phyloP scores from a whole-genome alignment of 768 basidiomycete genomes.

The Pisolithus marmoratus region DNA sequence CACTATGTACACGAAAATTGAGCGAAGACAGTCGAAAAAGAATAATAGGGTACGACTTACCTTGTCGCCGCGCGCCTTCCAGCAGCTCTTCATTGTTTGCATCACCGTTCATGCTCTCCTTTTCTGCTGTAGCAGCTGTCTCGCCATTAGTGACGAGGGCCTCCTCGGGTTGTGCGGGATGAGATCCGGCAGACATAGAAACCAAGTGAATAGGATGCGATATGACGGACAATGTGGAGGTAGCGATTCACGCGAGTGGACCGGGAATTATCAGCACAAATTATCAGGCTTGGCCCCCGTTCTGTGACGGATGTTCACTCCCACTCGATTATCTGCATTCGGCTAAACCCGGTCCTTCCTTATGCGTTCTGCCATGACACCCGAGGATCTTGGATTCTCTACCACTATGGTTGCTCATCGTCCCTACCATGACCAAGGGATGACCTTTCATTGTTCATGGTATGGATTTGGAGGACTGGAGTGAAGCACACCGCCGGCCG shows the following conservation, averaged over 20 bases:
- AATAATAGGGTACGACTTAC: conserved; percentile 28
- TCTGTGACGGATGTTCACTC: too few relatives aligned
- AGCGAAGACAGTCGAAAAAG: background rate
- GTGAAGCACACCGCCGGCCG: too few relatives aligned
- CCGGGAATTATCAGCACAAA: too few relatives aligned
- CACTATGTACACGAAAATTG: conserved; percentile 45
- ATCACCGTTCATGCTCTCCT: conserved; percentile 18
- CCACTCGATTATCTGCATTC: too few relatives aligned
- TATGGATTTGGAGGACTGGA: too few relatives aligned
- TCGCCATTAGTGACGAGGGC: conserved; percentile 3
- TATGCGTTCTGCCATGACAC: too few relatives aligned
- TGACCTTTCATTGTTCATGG: too few relatives aligned
- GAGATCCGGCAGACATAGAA: conserved; percentile 19
- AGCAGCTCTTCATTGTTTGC: conserved; percentile 38
- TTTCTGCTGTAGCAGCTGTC: conserved; percentile 6
- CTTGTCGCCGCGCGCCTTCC: conserved; percentile 49
- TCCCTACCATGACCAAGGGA: too few relatives aligned
- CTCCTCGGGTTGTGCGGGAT: conserved; percentile 3
- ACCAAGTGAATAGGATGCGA: background rate
- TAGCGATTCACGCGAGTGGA: background rate
- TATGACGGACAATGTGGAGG: background rate
- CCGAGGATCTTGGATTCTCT: too few relatives aligned
- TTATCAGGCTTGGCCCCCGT: too few relatives aligned
- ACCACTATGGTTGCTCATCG: too few relatives aligned
- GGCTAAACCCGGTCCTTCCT: too few relatives aligned